A percentile compares a stretch with the other conserved stretches of the same genome.
phyloP scores from a whole-genome alignment of 2,329 filamentous ascomycete species.

The Penicillium sclerotigenum region DNA sequence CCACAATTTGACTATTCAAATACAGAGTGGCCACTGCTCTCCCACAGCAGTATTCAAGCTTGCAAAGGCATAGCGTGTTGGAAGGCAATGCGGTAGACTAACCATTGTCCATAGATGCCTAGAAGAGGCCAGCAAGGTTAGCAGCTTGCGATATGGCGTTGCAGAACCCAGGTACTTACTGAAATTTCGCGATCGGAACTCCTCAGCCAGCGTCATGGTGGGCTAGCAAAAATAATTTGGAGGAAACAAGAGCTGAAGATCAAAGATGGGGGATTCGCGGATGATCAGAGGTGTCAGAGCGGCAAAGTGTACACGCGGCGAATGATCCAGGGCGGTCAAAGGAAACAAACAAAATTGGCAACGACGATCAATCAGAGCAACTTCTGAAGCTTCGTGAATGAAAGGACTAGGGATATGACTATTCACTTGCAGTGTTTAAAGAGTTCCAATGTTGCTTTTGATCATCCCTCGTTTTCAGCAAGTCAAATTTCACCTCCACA shows the following conservation, averaged over 20 bases:
- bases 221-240: conserved; percentile 6
- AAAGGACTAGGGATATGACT: background rate
- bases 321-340: conserved; percentile 8
- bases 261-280: conserved; percentile 1
- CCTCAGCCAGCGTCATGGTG: conserved; percentile 59
- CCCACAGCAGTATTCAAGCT: background rate
- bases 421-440: background rate
- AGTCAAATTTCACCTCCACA: background rate
- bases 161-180: conserved; percentile 48
- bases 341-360: conserved; percentile 4
- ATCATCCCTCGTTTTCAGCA: background rate
- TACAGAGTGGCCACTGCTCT: background rate
- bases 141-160: conserved; percentile 8
- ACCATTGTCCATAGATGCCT: conserved; percentile 71
- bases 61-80: background rate
- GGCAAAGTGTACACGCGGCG: conserved; percentile 9
- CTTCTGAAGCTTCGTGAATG: background rate
- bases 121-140: conserved; percentile 24
- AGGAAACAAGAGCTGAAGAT: background rate
- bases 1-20: background rate
- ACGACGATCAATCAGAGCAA: background rate
- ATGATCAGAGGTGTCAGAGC: conserved; percentile 10
- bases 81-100: conserved; percentile 31
- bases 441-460: background rate
- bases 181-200: conserved; percentile 64